These are phyloP conservation scores for Salix exigua DNA, from an alignment of 345 rosid species.

Conservation along the genomic window DNA sequence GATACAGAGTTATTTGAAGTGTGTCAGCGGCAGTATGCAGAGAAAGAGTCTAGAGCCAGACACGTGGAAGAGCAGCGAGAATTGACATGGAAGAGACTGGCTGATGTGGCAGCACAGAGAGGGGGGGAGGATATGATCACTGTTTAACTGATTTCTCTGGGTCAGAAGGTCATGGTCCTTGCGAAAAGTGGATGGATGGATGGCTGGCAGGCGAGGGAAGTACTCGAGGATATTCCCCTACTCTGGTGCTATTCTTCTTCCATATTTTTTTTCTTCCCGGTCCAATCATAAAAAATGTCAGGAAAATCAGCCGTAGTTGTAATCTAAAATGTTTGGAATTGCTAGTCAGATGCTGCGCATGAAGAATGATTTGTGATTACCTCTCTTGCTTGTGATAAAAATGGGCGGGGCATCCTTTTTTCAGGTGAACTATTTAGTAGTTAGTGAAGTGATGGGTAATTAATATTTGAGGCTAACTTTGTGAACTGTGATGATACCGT, in stretches of 20 bases:
- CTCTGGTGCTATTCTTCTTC: conserved; percentile 37
- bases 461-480: too few species aligned
- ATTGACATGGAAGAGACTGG: conserved; percentile 72
- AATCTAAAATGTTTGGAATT: conserved; percentile 34
- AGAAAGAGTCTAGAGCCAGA: conserved; percentile 53
- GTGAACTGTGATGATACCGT: too few species aligned
- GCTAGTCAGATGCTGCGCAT: conserved; percentile 31
- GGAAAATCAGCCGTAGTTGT: conserved; percentile 28
- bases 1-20: conserved; percentile 72
- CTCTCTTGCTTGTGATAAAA: conserved; percentile 10
- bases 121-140: conserved; percentile 52
- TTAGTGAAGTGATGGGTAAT: too few species aligned
- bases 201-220: conserved; percentile 7
- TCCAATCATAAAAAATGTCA: conserved; percentile 28
- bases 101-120: conserved; percentile 55
- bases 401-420: too few species aligned
- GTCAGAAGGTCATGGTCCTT: conserved; percentile 4
- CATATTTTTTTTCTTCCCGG: conserved; percentile 9
- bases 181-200: background rate
- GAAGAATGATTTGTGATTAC: conserved; percentile 29
- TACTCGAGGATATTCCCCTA: conserved; percentile 5
- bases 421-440: too few species aligned
- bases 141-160: conserved; percentile 25
- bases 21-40: conserved; percentile 59
- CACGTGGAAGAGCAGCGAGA: conserved; percentile 69